Evolutionary conservation across 2,329 filamentous ascomycete genomes (phyloP).

Genomic region (Paraconiothyrium sp.): DNA sequence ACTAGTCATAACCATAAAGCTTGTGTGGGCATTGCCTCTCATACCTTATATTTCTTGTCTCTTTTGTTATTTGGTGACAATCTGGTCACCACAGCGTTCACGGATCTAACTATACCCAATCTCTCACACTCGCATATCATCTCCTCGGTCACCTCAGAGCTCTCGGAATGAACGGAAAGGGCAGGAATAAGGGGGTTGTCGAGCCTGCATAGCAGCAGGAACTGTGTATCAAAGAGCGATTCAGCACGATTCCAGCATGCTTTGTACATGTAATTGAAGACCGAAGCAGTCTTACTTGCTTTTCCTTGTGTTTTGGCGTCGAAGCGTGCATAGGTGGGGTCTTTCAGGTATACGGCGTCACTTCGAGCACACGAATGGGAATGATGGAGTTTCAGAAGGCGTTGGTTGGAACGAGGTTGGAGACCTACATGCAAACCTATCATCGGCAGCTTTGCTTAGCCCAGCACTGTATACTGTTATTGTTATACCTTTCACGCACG

Average conservation of each 20-base stretch:
- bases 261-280: conserved; percentile 1
- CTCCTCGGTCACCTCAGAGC: conserved; percentile 17
- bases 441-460: neutral
- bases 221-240: conserved; percentile 4
- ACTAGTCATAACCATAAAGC: conserved; percentile 17
- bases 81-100: conserved; percentile 5
- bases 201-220: neutral
- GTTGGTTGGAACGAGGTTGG: neutral
- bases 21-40: neutral
- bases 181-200: conserved; percentile 2
- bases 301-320: conserved; percentile 13
- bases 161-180: conserved; percentile 6
- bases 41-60: conserved; percentile 12
- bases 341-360: neutral
- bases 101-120: conserved; percentile 27
- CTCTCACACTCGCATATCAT: conserved; percentile 26
- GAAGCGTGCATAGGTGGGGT: conserved; percentile 11
- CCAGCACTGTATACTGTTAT: neutral
- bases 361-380: neutral
- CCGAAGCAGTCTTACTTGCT: neutral
- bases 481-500: neutral
- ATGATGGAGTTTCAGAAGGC: neutral
- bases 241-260: neutral
- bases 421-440: conserved; percentile 1
- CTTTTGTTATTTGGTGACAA: conserved; percentile 15